Evolutionary conservation across 2,329 filamentous ascomycete species (phyloP), one percentile per base, ranked within the genome.

Genomic region (Botrytis paeoniae): DNA sequence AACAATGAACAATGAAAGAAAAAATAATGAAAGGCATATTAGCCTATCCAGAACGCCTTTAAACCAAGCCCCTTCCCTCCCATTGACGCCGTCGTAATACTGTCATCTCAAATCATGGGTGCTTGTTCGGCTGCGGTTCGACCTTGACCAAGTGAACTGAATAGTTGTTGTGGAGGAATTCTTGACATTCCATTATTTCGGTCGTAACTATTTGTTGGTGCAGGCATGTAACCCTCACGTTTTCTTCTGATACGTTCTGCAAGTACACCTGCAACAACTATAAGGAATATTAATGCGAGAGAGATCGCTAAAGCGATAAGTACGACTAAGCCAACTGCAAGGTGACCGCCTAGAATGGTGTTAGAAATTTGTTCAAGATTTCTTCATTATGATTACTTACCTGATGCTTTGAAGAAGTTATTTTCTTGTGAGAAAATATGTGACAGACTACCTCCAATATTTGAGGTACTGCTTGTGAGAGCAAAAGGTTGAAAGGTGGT

Each of bases 391-490:
- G 61, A 69, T 61, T 43, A 86, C 89, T 85, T 86, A 93, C 91
- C 82, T 77, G 84, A 82, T 73, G 86, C 84, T 39, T 84, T 86
- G 83, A 97, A 96, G 80, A 93, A 93, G 80, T 92, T 90, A 75
- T 91, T 85, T 66, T 93, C 92, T 83, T 97, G 90, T 18, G 95
- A 92, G 81, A 99, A 97, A 75, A 98, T 86, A 77, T 89, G 89
- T 48, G 92, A 90, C 79, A 99, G 88, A 78, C 89, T 95, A 66
- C 95, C 94, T 18, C 89, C 85, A 20, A 86, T 85, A 73, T 89
- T 89, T 78, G 89, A 86, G 20, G 86, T 83, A 73, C 87, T 91
- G 63, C 89, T 92, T 2, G 95, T 93, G 60, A 99, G 87, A 59
- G 94, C 88, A 81, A 95, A 97, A 0, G 96, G 95, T 69, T 86